Base-by-base conservation (phyloP, 2,329 filamentous ascomycete genomes). In the Peltaster fructicola region DNA sequence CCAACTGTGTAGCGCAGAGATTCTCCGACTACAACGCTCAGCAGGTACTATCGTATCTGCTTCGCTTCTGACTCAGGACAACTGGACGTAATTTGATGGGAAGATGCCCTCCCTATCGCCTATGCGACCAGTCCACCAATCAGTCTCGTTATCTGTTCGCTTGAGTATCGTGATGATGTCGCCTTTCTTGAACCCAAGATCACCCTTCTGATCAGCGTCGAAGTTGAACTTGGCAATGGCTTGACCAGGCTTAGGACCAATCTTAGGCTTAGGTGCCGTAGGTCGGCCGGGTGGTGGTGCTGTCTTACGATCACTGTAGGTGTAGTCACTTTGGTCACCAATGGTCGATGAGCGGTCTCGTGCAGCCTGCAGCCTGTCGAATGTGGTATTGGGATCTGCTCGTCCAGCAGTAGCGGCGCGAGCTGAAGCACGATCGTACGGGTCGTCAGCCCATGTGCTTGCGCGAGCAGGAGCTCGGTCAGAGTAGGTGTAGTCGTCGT, bases 101-200 rank as follows among this genome's bases (percentile, higher is more conserved):
- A 98, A 98, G 37, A 93, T 91, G 17, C 88, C 88, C 27, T 84
- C 78, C 39, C 72, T 67, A 36, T 71, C 66, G 15, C 84, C 84
- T 43, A 93, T 73, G 53, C 76, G 74, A 14, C 88, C 88, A 10
- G 85, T 95, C 88, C 85, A 95, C 85, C 85, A 95, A 50, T 95
- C 85, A 29, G 82, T 84, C 30, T 80, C 77, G 40, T 77, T 93
- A 4, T 95, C 80, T 4, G 85, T 95, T 52, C 78, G 77, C 60
- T 98, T 93, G 29, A 91, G 51, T 30, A 98, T 82, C 1, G 82
- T 93, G 37, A 98, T 93, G 29, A 95, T 53, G 15, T 98, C 88
- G 11, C 88, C 88, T 62, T 98, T 98, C 59, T 91, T 92, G 56
- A 98, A 98, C 0, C 75, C 80, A 29, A 95, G 51, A 48, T 98